Percentiles rank a stretch among this genome's conserved stretches.
phyloP scores from a whole-genome alignment of 768 basidiomycete species.

The Leccinellum albellum region DNA sequence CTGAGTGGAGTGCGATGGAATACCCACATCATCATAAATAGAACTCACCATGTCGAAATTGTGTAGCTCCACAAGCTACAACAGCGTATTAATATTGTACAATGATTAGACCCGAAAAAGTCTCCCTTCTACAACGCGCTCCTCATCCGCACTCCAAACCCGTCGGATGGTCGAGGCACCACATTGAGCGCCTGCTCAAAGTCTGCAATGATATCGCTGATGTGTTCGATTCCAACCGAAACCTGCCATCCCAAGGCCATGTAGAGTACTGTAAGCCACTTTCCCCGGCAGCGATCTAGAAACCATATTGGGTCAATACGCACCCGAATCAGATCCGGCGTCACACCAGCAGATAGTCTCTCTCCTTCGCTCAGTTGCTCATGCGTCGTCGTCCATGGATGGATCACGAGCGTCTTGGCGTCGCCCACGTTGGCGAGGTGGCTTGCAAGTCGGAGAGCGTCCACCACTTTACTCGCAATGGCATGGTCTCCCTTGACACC shows the following conservation, averaged over 20 bases:
- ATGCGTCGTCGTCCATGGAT: constrained; percentile 58
- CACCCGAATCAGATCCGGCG: constrained; percentile 55
- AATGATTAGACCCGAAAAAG: neutral
- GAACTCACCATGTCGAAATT: too few relatives aligned
- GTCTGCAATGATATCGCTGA: constrained; percentile 47
- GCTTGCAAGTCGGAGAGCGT: constrained; percentile 65
- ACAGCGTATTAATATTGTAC: neutral
- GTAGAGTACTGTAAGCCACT: neutral
- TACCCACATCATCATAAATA: too few relatives aligned
- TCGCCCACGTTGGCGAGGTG: constrained; percentile 71
- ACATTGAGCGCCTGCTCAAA: constrained; percentile 38
- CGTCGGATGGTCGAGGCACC: constrained; percentile 7
- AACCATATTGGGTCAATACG: constrained; percentile 10
- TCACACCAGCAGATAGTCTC: constrained; percentile 47
- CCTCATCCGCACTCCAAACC: neutral
- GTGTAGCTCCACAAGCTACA: too few relatives aligned
- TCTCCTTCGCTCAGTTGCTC: constrained; percentile 51
- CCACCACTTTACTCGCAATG: constrained; percentile 59
- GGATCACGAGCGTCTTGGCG: constrained; percentile 60
- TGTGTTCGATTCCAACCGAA: constrained; percentile 43
- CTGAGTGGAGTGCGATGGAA: too few relatives aligned
- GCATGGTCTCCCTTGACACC: constrained; percentile 60
- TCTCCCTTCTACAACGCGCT: neutral
- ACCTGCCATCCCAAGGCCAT: constrained; percentile 24
- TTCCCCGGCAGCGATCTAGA: too few relatives aligned